Evolutionary conservation across 129 eudicot species (phyloP).

Genomic region (Chrysanthemum seticuspe): DNA sequence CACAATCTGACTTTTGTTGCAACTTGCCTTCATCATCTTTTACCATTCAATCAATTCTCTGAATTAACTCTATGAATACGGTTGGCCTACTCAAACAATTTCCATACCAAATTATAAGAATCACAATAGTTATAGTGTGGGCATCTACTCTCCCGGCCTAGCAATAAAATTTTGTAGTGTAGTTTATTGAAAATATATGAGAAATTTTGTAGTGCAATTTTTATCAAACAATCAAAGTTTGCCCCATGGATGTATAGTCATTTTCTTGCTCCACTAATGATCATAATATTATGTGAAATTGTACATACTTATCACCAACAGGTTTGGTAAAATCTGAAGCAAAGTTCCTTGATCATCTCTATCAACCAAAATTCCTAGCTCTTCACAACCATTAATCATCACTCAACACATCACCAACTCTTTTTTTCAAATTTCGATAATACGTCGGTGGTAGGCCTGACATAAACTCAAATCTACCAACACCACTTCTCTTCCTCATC

Average conservation of each 20-base stretch:
- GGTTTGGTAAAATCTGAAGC: conserved; percentile 95
- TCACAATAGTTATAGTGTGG: not conserved
- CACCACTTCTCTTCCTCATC: conserved; percentile 76
- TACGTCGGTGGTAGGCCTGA: conserved; percentile 89
- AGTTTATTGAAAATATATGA: too few relatives aligned
- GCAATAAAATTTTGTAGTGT: too few relatives aligned
- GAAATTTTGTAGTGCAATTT: too few relatives aligned
- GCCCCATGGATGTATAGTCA: too few relatives aligned
- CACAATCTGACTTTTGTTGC: conserved; percentile 90
- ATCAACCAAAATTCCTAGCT: conserved; percentile 89
- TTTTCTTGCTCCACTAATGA: not conserved
- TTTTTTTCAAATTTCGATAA: conserved; percentile 64
- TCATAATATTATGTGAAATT: not conserved
- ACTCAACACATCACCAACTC: conserved; percentile 71
- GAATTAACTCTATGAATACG: conserved; percentile 83
- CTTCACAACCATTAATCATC: conserved; percentile 89
- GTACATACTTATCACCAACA: conserved; percentile 81
- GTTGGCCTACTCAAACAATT: conserved; percentile 71
- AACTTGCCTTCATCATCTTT: conserved; percentile 69
- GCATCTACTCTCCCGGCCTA: too few relatives aligned
- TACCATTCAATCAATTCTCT: conserved; percentile 87
- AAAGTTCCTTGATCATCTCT: conserved; percentile 94
- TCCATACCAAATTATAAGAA: conserved; percentile 5
- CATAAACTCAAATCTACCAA: conserved; percentile 96
- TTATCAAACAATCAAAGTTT: too few relatives aligned